These are phyloP conservation scores for Silene latifolia DNA, from an alignment of 148 eudicot species.

Conservation along the genomic window DNA sequence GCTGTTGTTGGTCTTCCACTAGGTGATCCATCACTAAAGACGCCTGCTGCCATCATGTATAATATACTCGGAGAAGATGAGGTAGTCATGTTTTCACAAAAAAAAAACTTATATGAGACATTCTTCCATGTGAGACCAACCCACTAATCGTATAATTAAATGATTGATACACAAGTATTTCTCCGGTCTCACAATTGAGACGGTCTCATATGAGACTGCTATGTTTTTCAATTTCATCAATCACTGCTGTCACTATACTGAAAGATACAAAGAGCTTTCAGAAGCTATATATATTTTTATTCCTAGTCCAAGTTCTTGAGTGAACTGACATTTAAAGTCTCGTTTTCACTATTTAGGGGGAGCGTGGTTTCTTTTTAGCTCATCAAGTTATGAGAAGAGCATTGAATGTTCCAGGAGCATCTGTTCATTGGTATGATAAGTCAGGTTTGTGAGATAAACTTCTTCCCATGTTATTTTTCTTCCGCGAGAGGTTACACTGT, in stretches of 20 bases:
- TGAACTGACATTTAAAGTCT: too few species aligned
- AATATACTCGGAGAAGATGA: conserved; percentile 97
- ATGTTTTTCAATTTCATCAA: too few species aligned
- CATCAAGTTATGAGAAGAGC: too few species aligned
- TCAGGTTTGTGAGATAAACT: too few species aligned
- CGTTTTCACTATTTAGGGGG: too few species aligned
- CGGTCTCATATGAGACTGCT: too few species aligned
- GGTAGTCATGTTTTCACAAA: conserved; percentile 37
- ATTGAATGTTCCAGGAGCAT: too few species aligned
- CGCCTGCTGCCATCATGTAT: conserved; percentile 87
- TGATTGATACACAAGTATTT: not conserved
- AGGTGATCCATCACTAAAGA: conserved; percentile 94
- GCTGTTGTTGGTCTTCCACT: conserved; percentile 94
- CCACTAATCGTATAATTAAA: not conserved
- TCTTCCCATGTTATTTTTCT: conserved; percentile 22
- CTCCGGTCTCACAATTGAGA: too few species aligned
- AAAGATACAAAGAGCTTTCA: not conserved
- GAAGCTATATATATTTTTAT: not conserved
- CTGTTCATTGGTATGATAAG: too few species aligned
- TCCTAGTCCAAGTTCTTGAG: too few species aligned
- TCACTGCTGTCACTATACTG: too few species aligned
- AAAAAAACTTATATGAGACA: not conserved
- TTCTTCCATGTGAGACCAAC: not conserved
- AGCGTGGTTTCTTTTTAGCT: too few species aligned
- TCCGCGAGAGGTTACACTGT: not conserved